Percentiles rank a stretch among this genome's conserved stretches.
Conservation (phyloP, 1,284 basidiomycete genomes). For the Pascua sp. region DNA sequence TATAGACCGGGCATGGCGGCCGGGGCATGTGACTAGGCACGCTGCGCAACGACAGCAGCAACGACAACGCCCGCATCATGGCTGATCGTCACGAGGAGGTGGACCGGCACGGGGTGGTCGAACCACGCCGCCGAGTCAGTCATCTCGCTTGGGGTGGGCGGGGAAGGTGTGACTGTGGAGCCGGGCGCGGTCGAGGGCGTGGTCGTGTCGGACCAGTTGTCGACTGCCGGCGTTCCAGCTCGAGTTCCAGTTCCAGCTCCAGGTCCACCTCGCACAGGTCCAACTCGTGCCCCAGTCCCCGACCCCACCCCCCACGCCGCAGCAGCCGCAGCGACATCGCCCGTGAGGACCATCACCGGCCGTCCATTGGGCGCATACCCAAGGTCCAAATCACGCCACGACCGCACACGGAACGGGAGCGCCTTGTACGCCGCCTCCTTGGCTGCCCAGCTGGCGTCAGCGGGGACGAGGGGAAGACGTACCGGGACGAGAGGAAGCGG, state of each 20-base stretch:
- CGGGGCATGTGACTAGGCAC: too few relatives aligned
- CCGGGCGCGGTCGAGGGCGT: neutral
- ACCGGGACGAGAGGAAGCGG: too few relatives aligned
- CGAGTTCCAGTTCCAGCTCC: too few relatives aligned
- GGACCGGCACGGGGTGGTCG: neutral
- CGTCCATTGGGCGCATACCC: conserved; percentile 21
- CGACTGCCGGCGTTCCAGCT: too few relatives aligned
- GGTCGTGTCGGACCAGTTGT: neutral
- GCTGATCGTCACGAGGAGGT: conserved; percentile 53
- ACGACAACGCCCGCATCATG: conserved; percentile 82
- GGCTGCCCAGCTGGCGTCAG: conserved; percentile 63
- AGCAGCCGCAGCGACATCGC: neutral
- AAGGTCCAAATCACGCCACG: conserved; percentile 68
- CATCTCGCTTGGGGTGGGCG: too few relatives aligned
- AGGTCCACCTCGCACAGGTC: neutral
- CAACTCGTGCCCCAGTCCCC: neutral
- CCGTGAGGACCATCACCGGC: conserved; percentile 16
- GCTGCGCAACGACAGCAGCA: conserved; percentile 67
- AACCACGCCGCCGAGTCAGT: too few relatives aligned
- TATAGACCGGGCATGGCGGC: too few relatives aligned
- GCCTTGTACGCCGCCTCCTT: conserved; percentile 93
- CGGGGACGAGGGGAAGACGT: neutral
- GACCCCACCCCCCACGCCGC: neutral
- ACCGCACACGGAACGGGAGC: conserved; percentile 62
- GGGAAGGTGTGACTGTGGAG: neutral